These are phyloP conservation scores for Pleomassaria siparia DNA, from an alignment of 2,329 filamentous ascomycete species.

Conservation along the genomic window DNA sequence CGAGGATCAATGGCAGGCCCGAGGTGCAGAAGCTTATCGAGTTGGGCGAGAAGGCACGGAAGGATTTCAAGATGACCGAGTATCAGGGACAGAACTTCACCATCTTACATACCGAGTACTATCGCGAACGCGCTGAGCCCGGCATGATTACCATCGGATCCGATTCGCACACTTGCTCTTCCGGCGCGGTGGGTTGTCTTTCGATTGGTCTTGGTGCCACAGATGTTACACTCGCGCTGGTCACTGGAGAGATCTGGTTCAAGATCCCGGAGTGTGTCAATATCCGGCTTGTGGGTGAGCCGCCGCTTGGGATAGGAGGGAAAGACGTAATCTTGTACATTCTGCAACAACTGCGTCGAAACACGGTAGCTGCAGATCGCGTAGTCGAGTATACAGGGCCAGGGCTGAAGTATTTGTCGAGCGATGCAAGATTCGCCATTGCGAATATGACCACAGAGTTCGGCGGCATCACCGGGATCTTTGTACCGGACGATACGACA, in stretches of 20 bases:
- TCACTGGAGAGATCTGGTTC: constrained; percentile 53
- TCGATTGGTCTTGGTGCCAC: constrained; percentile 51
- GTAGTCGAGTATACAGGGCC: constrained; percentile 51
- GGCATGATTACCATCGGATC: constrained; percentile 48
- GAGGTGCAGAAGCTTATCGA: constrained; percentile 42
- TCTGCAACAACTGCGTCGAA: constrained; percentile 47
- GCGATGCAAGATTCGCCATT: constrained; percentile 51
- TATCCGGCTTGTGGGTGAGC: constrained; percentile 45
- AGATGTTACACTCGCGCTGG: constrained; percentile 49
- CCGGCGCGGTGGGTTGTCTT: constrained; percentile 46
- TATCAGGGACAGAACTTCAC: constrained; percentile 42
- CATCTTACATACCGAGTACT: constrained; percentile 50
- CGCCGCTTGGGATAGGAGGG: constrained; percentile 43
- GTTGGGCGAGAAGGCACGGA: constrained; percentile 39
- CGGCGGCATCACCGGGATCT: constrained; percentile 48
- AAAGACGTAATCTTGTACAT: constrained; percentile 53
- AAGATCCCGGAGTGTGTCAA: constrained; percentile 47
- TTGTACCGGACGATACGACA: constrained; percentile 45
- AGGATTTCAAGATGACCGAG: constrained; percentile 50
- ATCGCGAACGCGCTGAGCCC: constrained; percentile 47
- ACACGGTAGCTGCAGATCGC: constrained; percentile 49
- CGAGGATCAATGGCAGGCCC: constrained; percentile 43
- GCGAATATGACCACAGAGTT: constrained; percentile 53
- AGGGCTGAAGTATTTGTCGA: constrained; percentile 42
- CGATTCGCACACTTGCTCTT: constrained; percentile 52